Base-by-base conservation (phyloP, 441 rosid species). In the Corymbia citriodora region DNA sequence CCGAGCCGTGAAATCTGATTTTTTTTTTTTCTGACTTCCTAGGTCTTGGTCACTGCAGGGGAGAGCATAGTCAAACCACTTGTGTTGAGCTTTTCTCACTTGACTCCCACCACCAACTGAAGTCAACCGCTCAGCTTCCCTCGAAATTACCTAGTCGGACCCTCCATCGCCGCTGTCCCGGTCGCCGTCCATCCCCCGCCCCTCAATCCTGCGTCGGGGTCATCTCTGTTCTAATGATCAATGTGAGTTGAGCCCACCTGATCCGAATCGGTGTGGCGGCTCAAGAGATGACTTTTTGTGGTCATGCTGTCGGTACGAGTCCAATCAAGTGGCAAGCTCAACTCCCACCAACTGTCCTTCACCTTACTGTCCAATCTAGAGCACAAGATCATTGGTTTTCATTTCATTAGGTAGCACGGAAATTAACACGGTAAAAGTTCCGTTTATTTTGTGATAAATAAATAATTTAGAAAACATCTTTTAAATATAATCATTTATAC, bases 141-240 rank as follows among this genome's bases (percentile, higher is more conserved):
- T n/a, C 10, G 52, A 40, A 74, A 13, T 11, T 11, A 7, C 29
- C 52, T 45, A 1, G 52, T 7, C 15, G 29, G 85, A 12, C 1
- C 50, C 52, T 4, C 52, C n/a, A 52, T 29, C 63, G 29, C 63
- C 27, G 23, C 23, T 29, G 63, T 33, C 33, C 33, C 33, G 33
- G 33, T 33, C 33, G 33, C 33, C 33, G 33, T 33, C 33, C 70
- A 29, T 12, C 16, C 9, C 70, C 33, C 8, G 16, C 4, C 25
- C 49, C 83, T 33, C 33, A 4, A 74, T 40, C 29, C 3, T 11
- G 4, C 1, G 1, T 3, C 4, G 15, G 29, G 2, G 1, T 12
- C 9, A 10, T 2, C 8, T 54, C n/a, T 57, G n/a, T 8, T 36
- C 0, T 33, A 10, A 68, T 21, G 79, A 40, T 17, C 9, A 3